Evolutionary conservation across 176 grass and related monocot species (phyloP).

Genomic region (Ensete glaucum): DNA sequence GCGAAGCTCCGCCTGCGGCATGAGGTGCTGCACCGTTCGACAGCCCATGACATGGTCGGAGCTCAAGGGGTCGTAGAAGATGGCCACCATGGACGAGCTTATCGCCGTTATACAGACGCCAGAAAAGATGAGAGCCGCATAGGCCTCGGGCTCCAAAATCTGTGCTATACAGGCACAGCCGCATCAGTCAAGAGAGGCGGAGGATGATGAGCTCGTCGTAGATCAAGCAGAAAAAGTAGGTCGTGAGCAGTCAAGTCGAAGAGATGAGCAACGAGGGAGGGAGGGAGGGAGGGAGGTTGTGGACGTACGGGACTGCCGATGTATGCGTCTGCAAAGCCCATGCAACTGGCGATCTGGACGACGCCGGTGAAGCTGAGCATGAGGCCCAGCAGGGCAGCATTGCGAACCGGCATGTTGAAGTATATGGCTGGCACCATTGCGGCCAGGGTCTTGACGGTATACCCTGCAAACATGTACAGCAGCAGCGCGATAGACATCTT

Average conservation of each 20-base stretch:
- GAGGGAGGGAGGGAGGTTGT: no score
- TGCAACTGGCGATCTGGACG: slow-evolving; percentile 11
- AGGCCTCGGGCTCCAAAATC: background rate
- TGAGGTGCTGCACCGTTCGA: slow-evolving; percentile 7
- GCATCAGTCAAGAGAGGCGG: no score
- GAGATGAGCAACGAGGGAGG: no score
- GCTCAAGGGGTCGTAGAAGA: slow-evolving; percentile 12
- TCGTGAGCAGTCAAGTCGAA: no score
- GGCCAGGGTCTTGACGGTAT: slow-evolving; percentile 5
- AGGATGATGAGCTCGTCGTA: no score
- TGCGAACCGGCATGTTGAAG: no score
- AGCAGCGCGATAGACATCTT: background rate
- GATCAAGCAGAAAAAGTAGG: no score
- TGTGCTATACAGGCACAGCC: no score
- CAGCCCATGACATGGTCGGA: background rate
- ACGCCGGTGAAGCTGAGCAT: slow-evolving; percentile 29
- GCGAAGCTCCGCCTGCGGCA: background rate
- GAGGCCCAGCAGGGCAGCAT: slow-evolving; percentile 18
- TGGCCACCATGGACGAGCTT: background rate
- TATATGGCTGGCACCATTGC: no score
- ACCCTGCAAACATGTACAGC: background rate
- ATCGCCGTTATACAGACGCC: background rate
- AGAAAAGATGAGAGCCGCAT: background rate
- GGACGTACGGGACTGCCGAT: background rate
- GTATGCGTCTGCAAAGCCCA: background rate